phyloP scores from a whole-genome alignment of 2,329 filamentous ascomycete genomes.

The Fusarium pininemorale region DNA sequence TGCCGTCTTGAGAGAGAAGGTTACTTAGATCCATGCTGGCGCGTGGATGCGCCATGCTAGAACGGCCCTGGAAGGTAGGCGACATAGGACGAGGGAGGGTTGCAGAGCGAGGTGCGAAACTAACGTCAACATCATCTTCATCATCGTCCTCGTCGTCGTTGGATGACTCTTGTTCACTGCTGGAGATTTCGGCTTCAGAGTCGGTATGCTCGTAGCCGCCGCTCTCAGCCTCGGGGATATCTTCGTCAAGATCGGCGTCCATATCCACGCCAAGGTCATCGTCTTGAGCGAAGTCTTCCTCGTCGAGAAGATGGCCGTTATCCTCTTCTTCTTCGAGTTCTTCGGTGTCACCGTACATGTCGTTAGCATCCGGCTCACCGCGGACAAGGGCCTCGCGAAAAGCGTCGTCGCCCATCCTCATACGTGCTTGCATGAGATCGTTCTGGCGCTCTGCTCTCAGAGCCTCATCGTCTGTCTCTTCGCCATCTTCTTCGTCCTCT shows the following conservation, averaged over 20 bases:
- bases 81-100: slow-evolving; percentile 49
- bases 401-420: slow-evolving; percentile 68
- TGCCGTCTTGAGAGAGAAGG: slow-evolving; percentile 65
- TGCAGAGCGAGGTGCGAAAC: slow-evolving; percentile 52
- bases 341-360: slow-evolving; percentile 63
- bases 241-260: slow-evolving; percentile 76
- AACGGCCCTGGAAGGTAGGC: slow-evolving; percentile 48
- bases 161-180: slow-evolving; percentile 55
- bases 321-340: slow-evolving; percentile 65
- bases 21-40: slow-evolving; percentile 67
- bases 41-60: slow-evolving; percentile 43
- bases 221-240: slow-evolving; percentile 72
- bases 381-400: slow-evolving; percentile 67
- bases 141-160: slow-evolving; percentile 46
- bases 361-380: slow-evolving; percentile 58
- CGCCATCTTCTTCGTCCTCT: slow-evolving; percentile 51
- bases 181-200: slow-evolving; percentile 71
- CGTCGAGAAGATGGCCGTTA: slow-evolving; percentile 68
- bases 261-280: slow-evolving; percentile 56
- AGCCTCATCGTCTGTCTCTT: slow-evolving; percentile 52
- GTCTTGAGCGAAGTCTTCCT: slow-evolving; percentile 64
- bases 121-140: slow-evolving; percentile 46
- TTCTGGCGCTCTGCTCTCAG: slow-evolving; percentile 57
- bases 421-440: slow-evolving; percentile 59
- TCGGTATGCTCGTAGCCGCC: slow-evolving; percentile 81